A percentile compares a stretch with the other conserved stretches of the same genome.
These are phyloP conservation scores for Colletotrichum lentis DNA, from an alignment of 2,329 filamentous ascomycete species.

Conservation along the genomic window DNA sequence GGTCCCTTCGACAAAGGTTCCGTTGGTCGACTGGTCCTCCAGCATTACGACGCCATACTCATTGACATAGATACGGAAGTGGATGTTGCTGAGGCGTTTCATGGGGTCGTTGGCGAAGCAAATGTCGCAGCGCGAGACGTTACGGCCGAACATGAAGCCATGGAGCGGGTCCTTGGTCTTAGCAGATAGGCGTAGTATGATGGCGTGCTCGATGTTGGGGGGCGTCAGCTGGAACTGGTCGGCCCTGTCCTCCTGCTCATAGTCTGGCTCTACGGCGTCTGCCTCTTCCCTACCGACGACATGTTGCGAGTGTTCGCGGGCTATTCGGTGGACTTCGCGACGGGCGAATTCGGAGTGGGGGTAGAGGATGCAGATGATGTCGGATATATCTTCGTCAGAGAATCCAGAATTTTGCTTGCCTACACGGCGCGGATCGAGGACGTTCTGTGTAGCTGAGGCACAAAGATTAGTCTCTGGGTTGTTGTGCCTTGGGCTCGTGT, in stretches of 20 bases:
- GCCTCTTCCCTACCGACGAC: conserved; percentile 60
- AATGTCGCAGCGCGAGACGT: conserved; percentile 74
- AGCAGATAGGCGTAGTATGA: conserved; percentile 83
- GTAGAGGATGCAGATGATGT: conserved; percentile 89
- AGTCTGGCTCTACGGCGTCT: conserved; percentile 61
- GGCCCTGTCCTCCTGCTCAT: conserved; percentile 60
- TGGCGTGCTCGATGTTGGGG: conserved; percentile 66
- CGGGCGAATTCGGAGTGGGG: conserved; percentile 78
- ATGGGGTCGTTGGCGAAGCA: conserved; percentile 71
- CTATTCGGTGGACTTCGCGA: conserved; percentile 68
- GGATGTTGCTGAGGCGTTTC: conserved; percentile 87
- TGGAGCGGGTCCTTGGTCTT: conserved; percentile 70
- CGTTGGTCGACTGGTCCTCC: conserved; percentile 94
- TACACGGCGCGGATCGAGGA: conserved; percentile 80
- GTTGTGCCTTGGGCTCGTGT: not conserved
- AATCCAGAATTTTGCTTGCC: conserved; percentile 85
- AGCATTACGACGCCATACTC: conserved; percentile 88
- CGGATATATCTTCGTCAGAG: conserved; percentile 81
- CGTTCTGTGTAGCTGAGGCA: conserved; percentile 75
- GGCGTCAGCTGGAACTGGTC: conserved; percentile 61
- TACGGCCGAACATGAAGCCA: conserved; percentile 90
- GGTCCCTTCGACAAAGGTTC: conserved; percentile 82
- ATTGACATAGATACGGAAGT: conserved; percentile 94
- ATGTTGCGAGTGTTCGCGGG: conserved; percentile 56
- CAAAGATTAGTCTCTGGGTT: conserved; percentile 32